A percentile compares a stretch with the other conserved stretches of the same genome.
phyloP scores from a whole-genome alignment of 306 rosid species.

The Glycine soja region DNA sequence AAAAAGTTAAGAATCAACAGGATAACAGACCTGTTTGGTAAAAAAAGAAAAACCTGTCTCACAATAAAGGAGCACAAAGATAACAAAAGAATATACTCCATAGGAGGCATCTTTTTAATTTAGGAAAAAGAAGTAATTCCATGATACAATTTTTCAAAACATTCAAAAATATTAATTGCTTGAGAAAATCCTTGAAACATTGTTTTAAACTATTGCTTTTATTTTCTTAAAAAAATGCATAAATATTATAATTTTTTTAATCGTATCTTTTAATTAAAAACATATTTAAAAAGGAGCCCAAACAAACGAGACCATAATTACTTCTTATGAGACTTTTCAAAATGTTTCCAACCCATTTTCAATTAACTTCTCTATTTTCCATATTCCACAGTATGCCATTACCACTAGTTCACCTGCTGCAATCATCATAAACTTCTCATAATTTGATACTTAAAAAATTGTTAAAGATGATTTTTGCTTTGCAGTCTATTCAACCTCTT shows the following conservation, averaged over 20 bases:
- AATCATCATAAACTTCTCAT: slow-evolving; percentile 29
- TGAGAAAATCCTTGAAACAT: not conserved
- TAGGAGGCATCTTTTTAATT: not conserved
- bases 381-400: slow-evolving; percentile 2
- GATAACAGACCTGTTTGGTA: not conserved
- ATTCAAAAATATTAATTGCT: not conserved
- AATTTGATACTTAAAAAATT: not conserved
- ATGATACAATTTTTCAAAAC: not conserved
- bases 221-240: not conserved
- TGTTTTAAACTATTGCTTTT: not conserved
- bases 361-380: not conserved
- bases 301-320: not conserved
- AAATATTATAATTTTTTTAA: not conserved
- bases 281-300: not conserved
- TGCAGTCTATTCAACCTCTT: not conserved
- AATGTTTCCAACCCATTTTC: slow-evolving; percentile 20
- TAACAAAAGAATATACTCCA: not conserved
- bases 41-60: not conserved
- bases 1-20: slow-evolving; percentile 15
- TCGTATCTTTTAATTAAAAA: not conserved
- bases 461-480: not conserved
- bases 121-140: not conserved
- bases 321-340: not conserved
- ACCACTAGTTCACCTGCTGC: slow-evolving; percentile 1
- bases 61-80: not conserved